Evolutionary conservation across 2,329 filamentous ascomycete genomes (phyloP).

Genomic region (Fusarium continuum): DNA sequence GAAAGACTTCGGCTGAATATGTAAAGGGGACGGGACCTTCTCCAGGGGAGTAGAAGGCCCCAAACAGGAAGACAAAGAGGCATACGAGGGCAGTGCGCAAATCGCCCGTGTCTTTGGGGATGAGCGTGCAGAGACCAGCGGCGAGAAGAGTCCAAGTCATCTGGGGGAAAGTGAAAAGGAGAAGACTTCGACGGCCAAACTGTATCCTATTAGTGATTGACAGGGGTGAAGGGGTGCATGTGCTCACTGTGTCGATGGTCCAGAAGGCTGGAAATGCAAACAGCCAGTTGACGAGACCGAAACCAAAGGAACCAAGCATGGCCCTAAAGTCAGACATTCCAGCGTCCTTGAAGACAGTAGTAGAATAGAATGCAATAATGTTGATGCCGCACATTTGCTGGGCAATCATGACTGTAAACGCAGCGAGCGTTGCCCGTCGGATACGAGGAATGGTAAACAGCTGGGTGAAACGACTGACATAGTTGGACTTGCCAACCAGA

Average conservation of each 20-base stretch:
- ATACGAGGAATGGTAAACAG: constrained; percentile 75
- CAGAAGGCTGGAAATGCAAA: constrained; percentile 68
- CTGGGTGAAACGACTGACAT: constrained; percentile 69
- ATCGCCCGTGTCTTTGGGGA: constrained; percentile 51
- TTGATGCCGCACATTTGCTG: constrained; percentile 78
- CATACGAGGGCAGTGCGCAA: constrained; percentile 58
- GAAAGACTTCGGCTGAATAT: constrained; percentile 75
- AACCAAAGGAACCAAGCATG: too few species aligned
- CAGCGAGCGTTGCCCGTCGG: constrained; percentile 77
- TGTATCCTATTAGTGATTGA: too few species aligned
- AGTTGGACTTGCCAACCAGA: constrained; percentile 61
- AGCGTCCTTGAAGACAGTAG: constrained; percentile 67
- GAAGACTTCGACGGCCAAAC: constrained; percentile 63
- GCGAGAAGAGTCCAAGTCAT: constrained; percentile 54
- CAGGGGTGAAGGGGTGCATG: too few species aligned
- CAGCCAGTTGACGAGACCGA: constrained; percentile 66
- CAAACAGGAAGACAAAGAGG: constrained; percentile 66
- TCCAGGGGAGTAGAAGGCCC: constrained; percentile 59
- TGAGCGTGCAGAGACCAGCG: constrained; percentile 60
- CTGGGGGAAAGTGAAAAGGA: constrained; percentile 55
- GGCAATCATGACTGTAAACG: constrained; percentile 82
- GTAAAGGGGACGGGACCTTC: constrained; percentile 75
- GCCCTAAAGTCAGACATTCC: too few species aligned
- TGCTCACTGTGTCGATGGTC: constrained; percentile 67
- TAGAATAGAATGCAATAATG: constrained; percentile 80